Conservation (phyloP, 495 filamentous ascomycete genomes). For the Trichoderma parareesei region DNA sequence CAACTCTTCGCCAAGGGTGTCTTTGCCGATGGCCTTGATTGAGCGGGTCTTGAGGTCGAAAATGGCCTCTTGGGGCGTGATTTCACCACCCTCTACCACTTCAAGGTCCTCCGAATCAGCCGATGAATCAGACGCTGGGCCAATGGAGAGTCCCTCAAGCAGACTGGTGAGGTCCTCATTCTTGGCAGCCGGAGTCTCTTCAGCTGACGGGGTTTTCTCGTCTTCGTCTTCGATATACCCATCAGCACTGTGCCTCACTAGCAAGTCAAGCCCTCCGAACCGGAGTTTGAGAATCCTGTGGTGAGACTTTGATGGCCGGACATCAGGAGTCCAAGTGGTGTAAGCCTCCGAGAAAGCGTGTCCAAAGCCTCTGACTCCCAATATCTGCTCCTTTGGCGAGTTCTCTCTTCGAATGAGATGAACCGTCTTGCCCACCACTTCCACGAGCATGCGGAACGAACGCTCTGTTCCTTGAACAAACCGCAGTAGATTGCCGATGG, state of each 20-base stretch:
- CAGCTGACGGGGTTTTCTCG: slow-evolving; percentile 6
- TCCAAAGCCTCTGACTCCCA: slow-evolving; percentile 48
- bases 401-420: slow-evolving; percentile 56
- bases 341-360: slow-evolving; percentile 58
- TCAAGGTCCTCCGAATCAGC: not conserved
- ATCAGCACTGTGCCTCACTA: slow-evolving; percentile 56
- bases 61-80: slow-evolving; percentile 40
- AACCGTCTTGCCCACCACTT: slow-evolving; percentile 51
- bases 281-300: slow-evolving; percentile 54
- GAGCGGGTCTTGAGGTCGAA: slow-evolving; percentile 63
- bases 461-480: slow-evolving; percentile 38
- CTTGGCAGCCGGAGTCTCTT: not conserved
- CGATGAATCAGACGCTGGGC: slow-evolving; percentile 15
- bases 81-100: not conserved
- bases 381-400: slow-evolving; percentile 42
- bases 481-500: slow-evolving; percentile 45
- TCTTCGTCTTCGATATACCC: slow-evolving; percentile 35
- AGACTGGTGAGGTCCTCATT: not conserved
- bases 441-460: slow-evolving; percentile 51
- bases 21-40: slow-evolving; percentile 21
- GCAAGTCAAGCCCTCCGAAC: slow-evolving; percentile 45
- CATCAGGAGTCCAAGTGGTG: slow-evolving; percentile 47
- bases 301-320: slow-evolving; percentile 48
- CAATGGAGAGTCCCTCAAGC: slow-evolving; percentile 7
- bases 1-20: slow-evolving; percentile 35